Evolutionary conservation across 1,284 basidiomycete species (phyloP).

Genomic region (Apiotrichum sp.): DNA sequence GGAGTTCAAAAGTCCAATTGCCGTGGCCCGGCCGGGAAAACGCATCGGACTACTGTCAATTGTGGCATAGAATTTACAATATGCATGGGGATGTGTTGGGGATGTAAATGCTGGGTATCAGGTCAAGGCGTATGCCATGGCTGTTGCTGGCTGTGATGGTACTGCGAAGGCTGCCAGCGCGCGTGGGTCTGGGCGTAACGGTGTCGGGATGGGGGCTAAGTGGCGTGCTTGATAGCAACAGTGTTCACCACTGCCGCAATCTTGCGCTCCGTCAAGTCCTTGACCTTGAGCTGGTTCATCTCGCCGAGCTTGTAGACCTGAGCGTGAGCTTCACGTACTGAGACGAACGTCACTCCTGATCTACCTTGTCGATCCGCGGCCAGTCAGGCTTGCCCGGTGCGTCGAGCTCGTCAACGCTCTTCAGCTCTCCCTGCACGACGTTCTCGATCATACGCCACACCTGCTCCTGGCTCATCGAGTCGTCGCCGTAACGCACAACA

Average conservation of each 20-base stretch:
- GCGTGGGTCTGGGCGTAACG: neutral
- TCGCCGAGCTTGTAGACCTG: conserved; percentile 71
- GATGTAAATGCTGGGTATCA: conserved; percentile 9
- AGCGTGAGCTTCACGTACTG: conserved; percentile 1
- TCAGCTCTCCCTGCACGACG: conserved; percentile 49
- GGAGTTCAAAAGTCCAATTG: conserved; percentile 42
- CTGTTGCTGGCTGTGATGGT: too few species aligned
- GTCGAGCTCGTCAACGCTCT: conserved; percentile 7
- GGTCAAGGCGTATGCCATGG: too few species aligned
- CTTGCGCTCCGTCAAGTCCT: conserved; percentile 45
- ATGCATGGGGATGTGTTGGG: neutral
- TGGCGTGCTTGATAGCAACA: conserved; percentile 74
- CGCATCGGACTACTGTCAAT: conserved; percentile 43
- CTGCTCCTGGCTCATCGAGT: conserved; percentile 13
- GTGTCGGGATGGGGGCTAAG: conserved; percentile 18
- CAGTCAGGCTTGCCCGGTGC: conserved; percentile 50
- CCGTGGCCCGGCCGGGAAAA: conserved; percentile 42
- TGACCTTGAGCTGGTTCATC: conserved; percentile 45
- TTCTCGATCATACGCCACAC: conserved; percentile 54
- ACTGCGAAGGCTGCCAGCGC: too few species aligned
- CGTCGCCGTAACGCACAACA: conserved; percentile 59
- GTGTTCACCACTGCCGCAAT: conserved; percentile 66
- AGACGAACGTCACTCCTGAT: neutral
- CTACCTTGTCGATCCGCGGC: conserved; percentile 64
- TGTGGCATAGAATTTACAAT: conserved; percentile 17